Evolutionary conservation across 495 filamentous ascomycete genomes (phyloP).

Genomic region (Trichoderma virens): DNA sequence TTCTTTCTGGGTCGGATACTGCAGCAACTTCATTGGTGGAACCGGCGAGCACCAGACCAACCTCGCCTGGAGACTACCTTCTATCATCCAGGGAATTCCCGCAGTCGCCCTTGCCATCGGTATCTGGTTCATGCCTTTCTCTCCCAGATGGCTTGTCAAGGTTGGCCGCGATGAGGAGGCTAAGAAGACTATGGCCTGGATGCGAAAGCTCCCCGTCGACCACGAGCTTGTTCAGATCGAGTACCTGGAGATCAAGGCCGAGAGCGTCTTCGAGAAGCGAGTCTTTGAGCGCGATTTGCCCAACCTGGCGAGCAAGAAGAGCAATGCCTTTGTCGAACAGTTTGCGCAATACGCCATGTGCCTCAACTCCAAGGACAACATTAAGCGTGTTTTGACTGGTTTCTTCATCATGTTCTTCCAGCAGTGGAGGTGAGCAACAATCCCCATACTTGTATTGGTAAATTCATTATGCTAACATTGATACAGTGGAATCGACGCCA

Average conservation of each 20-base stretch:
- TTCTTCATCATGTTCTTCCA: conserved; percentile 47
- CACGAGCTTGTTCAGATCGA: conserved; percentile 49
- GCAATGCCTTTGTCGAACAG: conserved; percentile 44
- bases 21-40: conserved; percentile 17
- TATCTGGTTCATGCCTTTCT: conserved; percentile 60
- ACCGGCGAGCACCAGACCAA: conserved; percentile 33
- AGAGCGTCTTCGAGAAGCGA: conserved; percentile 45
- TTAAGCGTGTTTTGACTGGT: conserved; percentile 57
- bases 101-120: conserved; percentile 34
- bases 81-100: conserved; percentile 38
- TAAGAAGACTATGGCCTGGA: conserved; percentile 14
- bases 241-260: conserved; percentile 52
- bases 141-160: conserved; percentile 57
- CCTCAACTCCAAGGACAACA: conserved; percentile 22
- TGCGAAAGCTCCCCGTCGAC: conserved; percentile 26
- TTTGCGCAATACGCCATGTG: conserved; percentile 16
- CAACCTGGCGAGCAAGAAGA: conserved; percentile 48
- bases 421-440: conserved; percentile 33
- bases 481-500: conserved; percentile 25
- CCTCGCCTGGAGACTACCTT: conserved; percentile 39
- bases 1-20: conserved; percentile 22
- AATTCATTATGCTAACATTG: background rate
- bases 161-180: conserved; percentile 55
- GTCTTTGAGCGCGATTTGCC: conserved; percentile 30
- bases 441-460: background rate